These are phyloP conservation scores for Chytriomyces confervae DNA, from an alignment of 192 early-diverging fungal species.

Conservation along the genomic window DNA sequence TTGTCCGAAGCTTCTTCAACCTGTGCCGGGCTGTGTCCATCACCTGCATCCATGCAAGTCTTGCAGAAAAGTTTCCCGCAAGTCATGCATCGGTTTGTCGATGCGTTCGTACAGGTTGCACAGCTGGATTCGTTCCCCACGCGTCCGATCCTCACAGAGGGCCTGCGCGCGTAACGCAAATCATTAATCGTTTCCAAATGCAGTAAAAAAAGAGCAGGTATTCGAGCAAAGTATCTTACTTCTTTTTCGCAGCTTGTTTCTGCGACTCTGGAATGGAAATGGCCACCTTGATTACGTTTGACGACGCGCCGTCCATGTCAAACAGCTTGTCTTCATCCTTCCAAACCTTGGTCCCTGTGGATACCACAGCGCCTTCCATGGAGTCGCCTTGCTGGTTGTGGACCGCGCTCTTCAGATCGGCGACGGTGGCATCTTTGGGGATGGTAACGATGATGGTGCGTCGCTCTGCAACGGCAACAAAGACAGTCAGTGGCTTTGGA, in stretches of 20 bases:
- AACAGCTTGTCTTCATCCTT: not conserved
- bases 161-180: not conserved
- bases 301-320: not conserved
- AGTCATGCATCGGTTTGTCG: not conserved
- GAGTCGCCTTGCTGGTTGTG: not conserved
- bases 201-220: not conserved
- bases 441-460: slow-evolving; percentile 7
- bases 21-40: not conserved
- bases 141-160: not conserved
- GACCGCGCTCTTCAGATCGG: not conserved
- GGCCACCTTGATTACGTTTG: not conserved
- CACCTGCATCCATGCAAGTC: not conserved
- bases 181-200: not conserved
- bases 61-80: not conserved
- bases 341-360: not conserved
- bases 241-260: not conserved
- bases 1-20: not conserved
- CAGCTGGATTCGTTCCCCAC: not conserved
- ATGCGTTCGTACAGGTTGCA: not conserved
- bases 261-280: not conserved
- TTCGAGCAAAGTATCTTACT: too few species aligned
- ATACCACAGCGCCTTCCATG: not conserved
- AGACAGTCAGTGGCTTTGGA: slow-evolving; percentile 4
- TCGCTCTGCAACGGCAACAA: slow-evolving; percentile 3
- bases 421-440: not conserved